Conservation (phyloP, 805 yeast species). For the Millerozyma acaciae region DNA sequence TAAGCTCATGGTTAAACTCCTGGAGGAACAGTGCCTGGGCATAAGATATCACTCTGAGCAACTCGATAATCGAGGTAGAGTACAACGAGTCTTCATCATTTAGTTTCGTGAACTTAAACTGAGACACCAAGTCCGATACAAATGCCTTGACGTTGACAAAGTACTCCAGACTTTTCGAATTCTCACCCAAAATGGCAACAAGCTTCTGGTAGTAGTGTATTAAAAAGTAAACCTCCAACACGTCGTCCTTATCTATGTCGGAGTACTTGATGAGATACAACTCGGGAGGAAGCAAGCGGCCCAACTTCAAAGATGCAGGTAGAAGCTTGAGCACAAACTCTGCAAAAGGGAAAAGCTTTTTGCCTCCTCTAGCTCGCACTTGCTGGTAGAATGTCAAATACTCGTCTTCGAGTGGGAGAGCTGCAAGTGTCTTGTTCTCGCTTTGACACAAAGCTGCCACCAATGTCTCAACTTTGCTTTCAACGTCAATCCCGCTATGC, state of each 20-base stretch:
- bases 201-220: conserved; percentile 23
- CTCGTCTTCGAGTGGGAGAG: conserved; percentile 3
- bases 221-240: conserved; percentile 20
- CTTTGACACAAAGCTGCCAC: neutral
- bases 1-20: conserved; percentile 7
- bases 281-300: neutral
- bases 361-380: conserved; percentile 12
- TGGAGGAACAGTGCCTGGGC: conserved; percentile 2
- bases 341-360: conserved; percentile 16
- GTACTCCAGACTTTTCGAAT: neutral
- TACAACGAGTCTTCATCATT: conserved; percentile 10
- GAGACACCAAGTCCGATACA: neutral
- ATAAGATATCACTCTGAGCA: conserved; percentile 19
- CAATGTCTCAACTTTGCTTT: conserved; percentile 2
- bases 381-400: conserved; percentile 7
- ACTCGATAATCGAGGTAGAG: conserved; percentile 16
- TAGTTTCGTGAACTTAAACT: conserved; percentile 3
- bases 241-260: conserved; percentile 17
- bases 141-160: conserved; percentile 4
- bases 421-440: neutral
- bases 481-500: neutral
- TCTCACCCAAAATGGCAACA: conserved; percentile 8
- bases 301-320: conserved; percentile 4
- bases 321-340: conserved; percentile 15
- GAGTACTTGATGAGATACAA: neutral